Evolutionary conservation across 345 rosid species (phyloP).

Genomic region (Camelina neglecta): DNA sequence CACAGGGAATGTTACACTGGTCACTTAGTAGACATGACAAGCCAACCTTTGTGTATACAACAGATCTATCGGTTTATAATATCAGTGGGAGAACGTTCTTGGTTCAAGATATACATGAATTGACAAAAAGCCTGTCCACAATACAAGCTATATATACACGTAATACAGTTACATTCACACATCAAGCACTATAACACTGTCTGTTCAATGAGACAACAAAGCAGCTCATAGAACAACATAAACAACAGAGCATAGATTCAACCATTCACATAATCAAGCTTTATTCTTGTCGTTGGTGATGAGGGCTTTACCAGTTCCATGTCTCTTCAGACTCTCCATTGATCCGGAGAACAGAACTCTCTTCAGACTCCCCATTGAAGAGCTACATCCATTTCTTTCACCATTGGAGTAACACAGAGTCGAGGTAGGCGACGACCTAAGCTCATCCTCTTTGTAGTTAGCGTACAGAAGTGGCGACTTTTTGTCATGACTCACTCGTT

Average conservation of each 20-base stretch:
- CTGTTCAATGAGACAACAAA: slow-evolving; percentile 35
- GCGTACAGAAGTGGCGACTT: slow-evolving; percentile 34
- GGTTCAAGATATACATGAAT: slow-evolving; percentile 7
- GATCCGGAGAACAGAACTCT: slow-evolving; percentile 34
- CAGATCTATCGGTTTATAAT: slow-evolving; percentile 32
- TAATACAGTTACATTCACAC: slow-evolving; percentile 25
- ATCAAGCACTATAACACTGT: slow-evolving; percentile 30
- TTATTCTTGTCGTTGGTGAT: not conserved
- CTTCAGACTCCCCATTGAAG: slow-evolving; percentile 37
- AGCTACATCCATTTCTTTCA: slow-evolving; percentile 34
- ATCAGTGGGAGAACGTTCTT: slow-evolving; percentile 4
- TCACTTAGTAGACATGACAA: slow-evolving; percentile 26
- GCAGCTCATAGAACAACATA: slow-evolving; percentile 17
- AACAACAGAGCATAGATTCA: slow-evolving; percentile 23
- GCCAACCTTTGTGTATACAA: slow-evolving; percentile 32
- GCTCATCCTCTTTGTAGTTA: slow-evolving; percentile 15
- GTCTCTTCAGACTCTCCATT: slow-evolving; percentile 28
- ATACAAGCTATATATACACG: slow-evolving; percentile 16
- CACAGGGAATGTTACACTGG: slow-evolving; percentile 27
- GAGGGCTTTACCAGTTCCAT: slow-evolving; percentile 25
- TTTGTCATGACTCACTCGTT: slow-evolving; percentile 20
- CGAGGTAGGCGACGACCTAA: slow-evolving; percentile 28
- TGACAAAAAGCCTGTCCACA: slow-evolving; percentile 17
- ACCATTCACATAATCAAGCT: slow-evolving; percentile 3
- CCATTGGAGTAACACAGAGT: slow-evolving; percentile 37